Evolutionary conservation across 495 filamentous ascomycete genomes (phyloP).

Genomic region (Aspergillus avenaceus): DNA sequence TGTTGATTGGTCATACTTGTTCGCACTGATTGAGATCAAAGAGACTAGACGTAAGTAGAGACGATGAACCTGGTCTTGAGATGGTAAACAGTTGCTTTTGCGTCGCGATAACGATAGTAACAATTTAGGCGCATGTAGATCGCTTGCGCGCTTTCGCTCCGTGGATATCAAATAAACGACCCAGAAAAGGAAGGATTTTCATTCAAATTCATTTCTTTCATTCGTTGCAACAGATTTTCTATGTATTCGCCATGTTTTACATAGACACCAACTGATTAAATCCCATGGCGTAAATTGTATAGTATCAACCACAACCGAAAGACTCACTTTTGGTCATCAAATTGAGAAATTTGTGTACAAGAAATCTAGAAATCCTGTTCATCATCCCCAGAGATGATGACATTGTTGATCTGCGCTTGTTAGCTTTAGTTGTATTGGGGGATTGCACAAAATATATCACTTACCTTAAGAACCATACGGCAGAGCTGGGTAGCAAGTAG

Average conservation of each 20-base stretch:
- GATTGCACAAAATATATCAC: slow-evolving; percentile 15
- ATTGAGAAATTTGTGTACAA: slow-evolving; percentile 19
- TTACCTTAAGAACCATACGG: slow-evolving; percentile 97
- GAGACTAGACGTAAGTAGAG: too few relatives aligned
- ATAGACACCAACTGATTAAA: slow-evolving; percentile 2
- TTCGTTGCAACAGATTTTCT: slow-evolving; percentile 7
- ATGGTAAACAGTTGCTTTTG: too few relatives aligned
- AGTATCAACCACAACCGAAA: not conserved
- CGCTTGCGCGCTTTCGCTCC: too few relatives aligned
- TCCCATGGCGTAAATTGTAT: slow-evolving; percentile 4
- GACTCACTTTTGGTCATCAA: slow-evolving; percentile 19
- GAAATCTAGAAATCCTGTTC: slow-evolving; percentile 81
- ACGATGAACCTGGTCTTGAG: too few relatives aligned
- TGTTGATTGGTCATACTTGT: not conserved
- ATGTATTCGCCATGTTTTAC: slow-evolving; percentile 5
- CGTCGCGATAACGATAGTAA: too few relatives aligned
- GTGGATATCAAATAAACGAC: too few relatives aligned
- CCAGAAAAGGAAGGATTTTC: not conserved
- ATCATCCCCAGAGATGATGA: slow-evolving; percentile 89
- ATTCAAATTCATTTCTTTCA: slow-evolving; percentile 11
- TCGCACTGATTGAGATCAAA: too few relatives aligned
- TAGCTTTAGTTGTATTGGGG: slow-evolving; percentile 8
- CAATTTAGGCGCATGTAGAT: too few relatives aligned
- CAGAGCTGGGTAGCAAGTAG: slow-evolving; percentile 95
- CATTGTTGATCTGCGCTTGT: slow-evolving; percentile 67